phyloP scores from a whole-genome alignment of 2,329 filamentous ascomycete genomes.

The Apiospora rasikravindrae region DNA sequence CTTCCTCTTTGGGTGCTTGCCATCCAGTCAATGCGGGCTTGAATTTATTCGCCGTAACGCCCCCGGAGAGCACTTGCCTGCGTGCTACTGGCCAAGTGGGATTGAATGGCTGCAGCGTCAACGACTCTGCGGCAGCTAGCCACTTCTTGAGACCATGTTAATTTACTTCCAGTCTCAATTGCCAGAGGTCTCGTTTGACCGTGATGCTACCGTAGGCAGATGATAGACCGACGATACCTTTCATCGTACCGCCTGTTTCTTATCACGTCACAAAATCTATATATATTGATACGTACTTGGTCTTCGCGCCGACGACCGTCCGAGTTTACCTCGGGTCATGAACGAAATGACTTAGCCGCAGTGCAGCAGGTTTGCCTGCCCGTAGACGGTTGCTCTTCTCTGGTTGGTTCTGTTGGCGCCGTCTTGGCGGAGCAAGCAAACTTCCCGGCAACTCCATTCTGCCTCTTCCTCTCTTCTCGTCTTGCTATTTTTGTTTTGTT shows the following conservation, averaged over 20 bases:
- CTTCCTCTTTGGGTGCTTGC: conserved; percentile 4
- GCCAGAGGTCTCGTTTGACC: conserved; percentile 1
- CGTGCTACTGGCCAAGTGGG: conserved; percentile 19
- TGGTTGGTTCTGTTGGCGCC: conserved; percentile 21
- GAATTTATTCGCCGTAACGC: conserved; percentile 20
- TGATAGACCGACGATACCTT: conserved; percentile 4
- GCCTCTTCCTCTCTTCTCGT: background rate
- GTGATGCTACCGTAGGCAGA: background rate
- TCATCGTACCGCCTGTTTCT: background rate
- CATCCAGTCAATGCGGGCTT: conserved; percentile 24
- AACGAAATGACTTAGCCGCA: conserved; percentile 14
- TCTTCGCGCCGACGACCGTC: background rate
- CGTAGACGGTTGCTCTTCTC: conserved; percentile 14
- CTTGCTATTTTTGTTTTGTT: background rate
- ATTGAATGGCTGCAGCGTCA: conserved; percentile 7
- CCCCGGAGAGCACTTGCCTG: background rate
- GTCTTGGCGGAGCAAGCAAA: conserved; percentile 16
- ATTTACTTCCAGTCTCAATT: conserved; percentile 1
- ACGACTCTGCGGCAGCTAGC: conserved; percentile 22
- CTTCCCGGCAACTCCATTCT: background rate
- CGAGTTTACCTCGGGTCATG: background rate
- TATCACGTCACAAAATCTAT: background rate
- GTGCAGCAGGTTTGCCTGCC: conserved; percentile 18
- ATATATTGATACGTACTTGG: background rate
- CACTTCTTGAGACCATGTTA: conserved; percentile 15